phyloP scores from a whole-genome alignment of 2,329 filamentous ascomycete genomes.

The Xylaria sp. region DNA sequence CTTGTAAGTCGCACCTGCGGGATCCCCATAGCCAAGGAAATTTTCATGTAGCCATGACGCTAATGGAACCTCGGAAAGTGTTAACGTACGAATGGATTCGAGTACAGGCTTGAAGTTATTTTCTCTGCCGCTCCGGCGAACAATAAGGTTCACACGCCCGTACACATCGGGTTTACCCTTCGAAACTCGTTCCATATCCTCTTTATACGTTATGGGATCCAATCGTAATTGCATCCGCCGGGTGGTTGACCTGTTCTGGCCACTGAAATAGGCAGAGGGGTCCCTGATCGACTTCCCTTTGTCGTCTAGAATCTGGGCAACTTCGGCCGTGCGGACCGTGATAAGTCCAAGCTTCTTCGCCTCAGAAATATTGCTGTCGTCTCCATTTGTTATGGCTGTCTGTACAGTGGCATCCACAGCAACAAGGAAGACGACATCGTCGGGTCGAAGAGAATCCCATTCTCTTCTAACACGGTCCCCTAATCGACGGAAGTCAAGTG shows the following conservation, averaged over 20 bases:
- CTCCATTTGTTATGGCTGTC: constrained; percentile 64
- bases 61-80: constrained; percentile 84
- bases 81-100: constrained; percentile 88
- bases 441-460: constrained; percentile 87
- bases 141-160: constrained; percentile 83
- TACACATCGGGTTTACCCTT: constrained; percentile 82
- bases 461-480: constrained; percentile 79
- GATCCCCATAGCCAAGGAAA: constrained; percentile 96
- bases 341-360: constrained; percentile 73
- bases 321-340: constrained; percentile 81
- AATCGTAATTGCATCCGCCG: constrained; percentile 82
- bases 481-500: constrained; percentile 83
- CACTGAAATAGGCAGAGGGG: constrained; percentile 68
- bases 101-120: constrained; percentile 98
- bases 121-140: constrained; percentile 84
- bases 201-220: constrained; percentile 80
- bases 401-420: constrained; percentile 72
- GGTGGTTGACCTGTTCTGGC: constrained; percentile 67
- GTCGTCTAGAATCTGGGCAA: constrained; percentile 87
- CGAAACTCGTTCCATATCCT: constrained; percentile 74
- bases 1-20: constrained; percentile 85
- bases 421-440: constrained; percentile 90
- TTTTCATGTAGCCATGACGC: constrained; percentile 96
- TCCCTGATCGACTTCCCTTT: constrained; percentile 79
- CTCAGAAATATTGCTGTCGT: constrained; percentile 56